Conservation (phyloP, 2,329 filamentous ascomycete genomes). For the Epichloe gansuensis region DNA sequence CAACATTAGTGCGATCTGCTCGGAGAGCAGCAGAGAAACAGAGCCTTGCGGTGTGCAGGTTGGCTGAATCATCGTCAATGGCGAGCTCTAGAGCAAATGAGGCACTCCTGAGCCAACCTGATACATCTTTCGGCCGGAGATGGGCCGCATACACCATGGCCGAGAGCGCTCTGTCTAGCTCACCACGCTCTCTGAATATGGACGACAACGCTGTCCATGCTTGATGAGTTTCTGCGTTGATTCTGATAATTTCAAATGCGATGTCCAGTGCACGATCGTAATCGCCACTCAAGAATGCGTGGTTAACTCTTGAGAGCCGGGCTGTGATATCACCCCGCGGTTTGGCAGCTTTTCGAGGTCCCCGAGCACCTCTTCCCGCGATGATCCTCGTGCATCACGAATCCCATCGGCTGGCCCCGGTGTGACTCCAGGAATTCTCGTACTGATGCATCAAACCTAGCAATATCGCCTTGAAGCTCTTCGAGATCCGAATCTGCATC, state of each 20-base stretch:
- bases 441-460: conserved; percentile 30
- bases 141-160: conserved; percentile 51
- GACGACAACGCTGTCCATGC: conserved; percentile 52
- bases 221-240: conserved; percentile 54
- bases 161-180: conserved; percentile 43
- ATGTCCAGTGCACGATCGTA: conserved; percentile 47
- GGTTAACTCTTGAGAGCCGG: conserved; percentile 53
- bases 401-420: conserved; percentile 13
- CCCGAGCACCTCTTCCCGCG: conserved; percentile 23
- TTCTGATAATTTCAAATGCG: conserved; percentile 51
- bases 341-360: conserved; percentile 50
- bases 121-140: conserved; percentile 46
- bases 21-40: conserved; percentile 49
- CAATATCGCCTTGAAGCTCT: conserved; percentile 31
- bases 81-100: conserved; percentile 41
- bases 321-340: conserved; percentile 60
- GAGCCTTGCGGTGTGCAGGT: conserved; percentile 41
- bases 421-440: conserved; percentile 28
- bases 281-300: conserved; percentile 51
- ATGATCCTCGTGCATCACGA: conserved; percentile 10
- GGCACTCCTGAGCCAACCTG: conserved; percentile 47
- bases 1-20: conserved; percentile 43
- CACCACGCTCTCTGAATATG: conserved; percentile 48
- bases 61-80: conserved; percentile 33
- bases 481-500: conserved; percentile 34